Evolutionary conservation across 192 early-diverging fungal species (phyloP), one percentile per base, ranked within the genome.

Genomic region (Coemansia sp.): DNA sequence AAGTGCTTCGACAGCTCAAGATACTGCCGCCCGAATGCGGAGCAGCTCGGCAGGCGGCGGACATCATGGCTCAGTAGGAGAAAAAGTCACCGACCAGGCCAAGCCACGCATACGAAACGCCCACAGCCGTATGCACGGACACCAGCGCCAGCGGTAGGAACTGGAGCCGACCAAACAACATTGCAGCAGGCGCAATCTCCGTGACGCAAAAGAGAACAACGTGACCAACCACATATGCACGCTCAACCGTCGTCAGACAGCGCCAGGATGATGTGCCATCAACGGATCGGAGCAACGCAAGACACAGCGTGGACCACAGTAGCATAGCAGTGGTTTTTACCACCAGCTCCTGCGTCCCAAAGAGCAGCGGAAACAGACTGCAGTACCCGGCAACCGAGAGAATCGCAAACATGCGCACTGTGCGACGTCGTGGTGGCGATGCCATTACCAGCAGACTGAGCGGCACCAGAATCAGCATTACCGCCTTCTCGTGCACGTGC

Each of bases 401-500:
- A 43, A 78, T 61, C 7, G 72, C 63, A 51, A 73, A 76, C 73
- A 78, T 73, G 67, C 76, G 76, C 64, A 78, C 56, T 12, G 70
- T 66, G 39, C 57, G 67, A 12, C 39, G 69, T 13, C 72, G 22
- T 26, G 80, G 74, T 54, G 72, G n/a, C 22, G 47, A 76, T 3
- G 26, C 26, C 26, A 26, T 26, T 58, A 63, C 66, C 51, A 78
- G 71, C 61, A 74, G 68, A 60, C 63, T 74, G 76, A 78, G 68
- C 46, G 76, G 87, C 56, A 62, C 82, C 64, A 72, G 65, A 26
- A 94, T 85, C 63, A 97, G 64, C 63, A 99, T 80, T 13, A 96
- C 88, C 0, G 97, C 97, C 75, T 99, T 99, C 66, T 99, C 97
- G 65, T 99, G 97, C 16, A 99, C 97, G 81, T 99, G 97, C 95